Evolutionary conservation across 345 rosid genomes (phyloP), one percentile per base, ranked within the genome.

Genomic region (Cochlearia excelsa): DNA sequence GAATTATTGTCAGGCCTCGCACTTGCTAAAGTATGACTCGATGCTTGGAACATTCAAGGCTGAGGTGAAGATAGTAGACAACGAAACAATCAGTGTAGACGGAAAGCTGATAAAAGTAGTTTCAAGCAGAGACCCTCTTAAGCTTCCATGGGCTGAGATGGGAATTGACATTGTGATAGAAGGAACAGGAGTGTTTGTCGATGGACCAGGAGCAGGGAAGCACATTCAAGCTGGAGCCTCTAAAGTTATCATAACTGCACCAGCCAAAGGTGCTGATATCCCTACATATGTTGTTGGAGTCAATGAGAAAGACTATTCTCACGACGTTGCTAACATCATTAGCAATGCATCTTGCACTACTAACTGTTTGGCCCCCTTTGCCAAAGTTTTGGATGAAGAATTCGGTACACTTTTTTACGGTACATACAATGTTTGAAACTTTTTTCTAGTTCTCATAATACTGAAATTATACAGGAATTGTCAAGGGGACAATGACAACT

Each of bases 171-270:
- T 93, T 63, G 99, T 93, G 63, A 93, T 93, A 27, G 99, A 78
- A 92, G 99, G 97, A 55, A 93, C 97, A 8, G 97, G 99, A 85
- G 99, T 93, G 52, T 93, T 93, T 68, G 99, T 93, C n/a, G 97
- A 89, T 65, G 99, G 94, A 3, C 95, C 99, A 45, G 99, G 99
- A 38, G 99, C 99, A 47, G 97, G 99, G 35, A 93, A 93, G 75
- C 99, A 89, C 61, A 83, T 93, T 58, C 99, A 93, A 78, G 99
- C 99, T 26, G 97, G 99, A 63, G 97, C 99, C 49, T 89, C 83
- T 75, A 93, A 89, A 76, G 99, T 93, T 35, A 75, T 89, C 77
- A 89, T 93, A 75, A 93, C 99, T 11, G 97, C 97, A 51, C 99
- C 99, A 26, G 99, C 99, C 30, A 89, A 93, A 80, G 99, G 99